Evolutionary conservation across 140 eudicot species (phyloP).

Genomic region (Cichorium intybus): DNA sequence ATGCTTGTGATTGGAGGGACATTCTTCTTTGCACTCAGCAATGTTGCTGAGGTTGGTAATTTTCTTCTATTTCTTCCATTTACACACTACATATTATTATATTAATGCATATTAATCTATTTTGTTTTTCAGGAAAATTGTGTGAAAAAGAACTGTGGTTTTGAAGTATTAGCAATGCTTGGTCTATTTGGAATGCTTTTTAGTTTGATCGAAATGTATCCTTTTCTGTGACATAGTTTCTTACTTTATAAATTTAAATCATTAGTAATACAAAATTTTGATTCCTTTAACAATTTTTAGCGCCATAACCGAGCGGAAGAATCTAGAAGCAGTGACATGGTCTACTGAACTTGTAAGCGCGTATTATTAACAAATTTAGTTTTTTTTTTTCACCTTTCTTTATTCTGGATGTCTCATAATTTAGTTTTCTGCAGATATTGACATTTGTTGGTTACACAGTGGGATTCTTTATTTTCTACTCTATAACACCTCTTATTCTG

Average conservation of each 20-base stretch:
- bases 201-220: constrained; percentile 71
- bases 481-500: constrained; percentile 53
- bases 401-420: too few relatives aligned
- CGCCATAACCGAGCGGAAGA: constrained; percentile 52
- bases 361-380: neutral
- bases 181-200: constrained; percentile 71
- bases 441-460: constrained; percentile 52
- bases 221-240: constrained; percentile 27
- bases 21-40: constrained; percentile 62
- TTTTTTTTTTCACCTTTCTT: neutral
- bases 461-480: constrained; percentile 50
- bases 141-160: constrained; percentile 54
- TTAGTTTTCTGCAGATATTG: constrained; percentile 38
- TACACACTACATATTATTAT: neutral
- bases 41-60: constrained; percentile 74
- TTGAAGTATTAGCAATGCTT: constrained; percentile 81
- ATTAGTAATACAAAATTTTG: neutral
- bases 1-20: constrained; percentile 64
- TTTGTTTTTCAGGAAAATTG: constrained; percentile 88
- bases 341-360: constrained; percentile 63
- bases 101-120: neutral
- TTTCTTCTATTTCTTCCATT: neutral
- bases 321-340: constrained; percentile 67
- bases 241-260: neutral
- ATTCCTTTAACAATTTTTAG: constrained; percentile 47